Evolutionary conservation across 2,329 filamentous ascomycete genomes (phyloP).

Genomic region (Fusarium anthophilum): DNA sequence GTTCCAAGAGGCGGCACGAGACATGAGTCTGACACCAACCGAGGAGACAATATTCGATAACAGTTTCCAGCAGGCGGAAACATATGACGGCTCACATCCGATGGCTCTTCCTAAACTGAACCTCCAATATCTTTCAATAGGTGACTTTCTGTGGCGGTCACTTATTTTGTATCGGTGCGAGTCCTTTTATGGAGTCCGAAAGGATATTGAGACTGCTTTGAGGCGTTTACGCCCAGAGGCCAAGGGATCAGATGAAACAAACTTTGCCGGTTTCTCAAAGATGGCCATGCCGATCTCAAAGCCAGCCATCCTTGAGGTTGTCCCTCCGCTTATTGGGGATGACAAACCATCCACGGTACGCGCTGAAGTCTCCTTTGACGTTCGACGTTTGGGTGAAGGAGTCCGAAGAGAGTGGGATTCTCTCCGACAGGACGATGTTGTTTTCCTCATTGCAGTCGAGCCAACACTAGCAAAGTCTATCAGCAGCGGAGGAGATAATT

Average conservation of each 20-base stretch:
- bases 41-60: slow-evolving; percentile 83
- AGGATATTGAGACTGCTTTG: slow-evolving; percentile 85
- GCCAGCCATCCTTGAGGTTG: slow-evolving; percentile 86
- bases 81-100: slow-evolving; percentile 86
- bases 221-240: slow-evolving; percentile 79
- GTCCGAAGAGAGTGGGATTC: slow-evolving; percentile 90
- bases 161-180: slow-evolving; percentile 90
- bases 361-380: slow-evolving; percentile 86
- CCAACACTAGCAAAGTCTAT: slow-evolving; percentile 62
- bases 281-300: slow-evolving; percentile 92
- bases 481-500: slow-evolving; percentile 60
- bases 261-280: slow-evolving; percentile 85
- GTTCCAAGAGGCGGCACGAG: slow-evolving; percentile 81
- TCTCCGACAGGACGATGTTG: slow-evolving; percentile 84
- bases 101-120: slow-evolving; percentile 94
- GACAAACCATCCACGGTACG: slow-evolving; percentile 84
- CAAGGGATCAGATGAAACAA: slow-evolving; percentile 70
- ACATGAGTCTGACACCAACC: slow-evolving; percentile 82
- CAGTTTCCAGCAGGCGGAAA: slow-evolving; percentile 81
- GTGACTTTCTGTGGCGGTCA: slow-evolving; percentile 96
- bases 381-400: slow-evolving; percentile 79
- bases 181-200: slow-evolving; percentile 91
- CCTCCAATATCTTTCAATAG: slow-evolving; percentile 91
- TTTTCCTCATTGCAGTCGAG: slow-evolving; percentile 85
- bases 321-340: slow-evolving; percentile 84